Base-by-base conservation (phyloP, 1,284 basidiomycete genomes). In the Heimioporus punctisporus region DNA sequence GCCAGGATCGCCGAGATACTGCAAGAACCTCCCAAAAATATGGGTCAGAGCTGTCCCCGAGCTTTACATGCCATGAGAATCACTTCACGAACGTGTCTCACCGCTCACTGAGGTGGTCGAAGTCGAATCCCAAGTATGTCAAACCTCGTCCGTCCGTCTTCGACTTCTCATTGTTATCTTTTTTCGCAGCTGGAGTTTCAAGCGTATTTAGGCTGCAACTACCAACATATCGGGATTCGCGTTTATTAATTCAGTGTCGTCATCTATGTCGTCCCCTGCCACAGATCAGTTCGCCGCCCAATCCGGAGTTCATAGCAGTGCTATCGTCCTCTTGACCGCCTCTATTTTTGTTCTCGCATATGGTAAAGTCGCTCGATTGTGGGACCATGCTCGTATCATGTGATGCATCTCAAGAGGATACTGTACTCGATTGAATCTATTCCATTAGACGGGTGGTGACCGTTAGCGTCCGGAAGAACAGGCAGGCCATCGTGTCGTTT, bases 381-480 rank as follows among this genome's bases (percentile, higher is more conserved):
- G n/a, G n/a, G n/a, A n/a, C n/a, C n/a, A n/a, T n/a, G n/a, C n/a
- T n/a, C n/a, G n/a, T n/a, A n/a, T n/a, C n/a, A n/a, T n/a, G n/a
- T n/a, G n/a, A n/a, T n/a, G n/a, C n/a, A n/a, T n/a, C n/a, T n/a
- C n/a, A n/a, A n/a, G n/a, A n/a, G n/a, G n/a, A n/a, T n/a, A n/a
- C n/a, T n/a, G n/a, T n/a, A n/a, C n/a, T n/a, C n/a, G n/a, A n/a
- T n/a, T n/a, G n/a, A n/a, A n/a, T n/a, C n/a, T n/a, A 15, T 37
- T 37, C 15, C 34, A 37, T 37, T 37, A 37, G 34, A 37, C 19
- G 15, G 34, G 34, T 1, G 80, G 83, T 3, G 92, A 93, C 68
- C 76, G 88, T 44, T 93, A 85, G 81, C 67, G 64, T n/a, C 66
- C 86, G 0, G 86, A 91, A 54, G 78, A 92, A 61, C 76, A 90